Conservation (phyloP, 176 grass and related monocot species). For the Zea luxurians region DNA sequence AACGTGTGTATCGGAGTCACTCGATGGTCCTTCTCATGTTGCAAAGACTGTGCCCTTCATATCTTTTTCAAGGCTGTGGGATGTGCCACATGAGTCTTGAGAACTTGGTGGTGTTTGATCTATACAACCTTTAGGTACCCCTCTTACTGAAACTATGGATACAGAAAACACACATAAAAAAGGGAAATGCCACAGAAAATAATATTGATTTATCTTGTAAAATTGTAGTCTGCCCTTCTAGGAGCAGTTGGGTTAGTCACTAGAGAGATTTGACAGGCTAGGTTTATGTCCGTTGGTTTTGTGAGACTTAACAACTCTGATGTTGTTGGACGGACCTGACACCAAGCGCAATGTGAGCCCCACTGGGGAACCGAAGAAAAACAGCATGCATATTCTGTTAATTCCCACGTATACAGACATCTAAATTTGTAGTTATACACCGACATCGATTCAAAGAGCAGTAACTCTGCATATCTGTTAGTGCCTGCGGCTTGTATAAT, state of each 20-base stretch:
- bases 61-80: constrained; percentile 59
- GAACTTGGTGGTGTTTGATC: constrained; percentile 19
- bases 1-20: constrained; percentile 45
- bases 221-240: constrained; percentile 11
- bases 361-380: background rate
- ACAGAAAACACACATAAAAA: constrained; percentile 27
- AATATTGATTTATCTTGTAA: constrained; percentile 21
- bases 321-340: constrained; percentile 7
- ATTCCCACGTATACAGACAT: background rate
- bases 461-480: background rate
- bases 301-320: background rate
- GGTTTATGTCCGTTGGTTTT: constrained; percentile 5
- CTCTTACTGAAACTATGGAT: constrained; percentile 31
- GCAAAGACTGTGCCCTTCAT: constrained; percentile 45
- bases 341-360: constrained; percentile 1
- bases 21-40: constrained; percentile 39
- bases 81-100: constrained; percentile 66
- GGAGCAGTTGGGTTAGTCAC: constrained; percentile 25
- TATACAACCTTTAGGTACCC: constrained; percentile 26
- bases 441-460: background rate
- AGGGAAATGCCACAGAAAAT: constrained; percentile 33
- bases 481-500: background rate
- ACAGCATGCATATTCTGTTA: background rate
- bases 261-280: background rate
- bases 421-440: background rate